phyloP scores from a whole-genome alignment of 2,329 filamentous ascomycete genomes.

The Diplodia seriata region DNA sequence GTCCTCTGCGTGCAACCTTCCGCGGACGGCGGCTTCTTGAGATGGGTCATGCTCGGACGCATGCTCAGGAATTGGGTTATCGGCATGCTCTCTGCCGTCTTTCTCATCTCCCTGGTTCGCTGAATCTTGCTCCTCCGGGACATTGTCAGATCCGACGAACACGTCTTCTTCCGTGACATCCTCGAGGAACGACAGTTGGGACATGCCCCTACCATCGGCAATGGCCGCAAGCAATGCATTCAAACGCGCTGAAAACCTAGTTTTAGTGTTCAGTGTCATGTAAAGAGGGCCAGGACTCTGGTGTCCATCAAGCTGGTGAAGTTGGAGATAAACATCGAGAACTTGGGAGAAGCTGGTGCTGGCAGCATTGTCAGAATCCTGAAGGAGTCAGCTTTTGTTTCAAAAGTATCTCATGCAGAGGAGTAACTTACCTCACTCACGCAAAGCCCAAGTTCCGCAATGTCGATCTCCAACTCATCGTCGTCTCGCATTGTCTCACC shows the following conservation, averaged over 20 bases:
- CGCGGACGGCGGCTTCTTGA: not conserved
- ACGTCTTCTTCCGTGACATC: slow-evolving; percentile 37
- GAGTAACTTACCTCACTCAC: slow-evolving; percentile 61
- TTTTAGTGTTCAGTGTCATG: slow-evolving; percentile 61
- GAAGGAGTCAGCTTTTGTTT: slow-evolving; percentile 40
- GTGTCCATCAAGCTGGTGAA: slow-evolving; percentile 66
- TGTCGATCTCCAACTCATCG: slow-evolving; percentile 63
- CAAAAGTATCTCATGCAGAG: not conserved
- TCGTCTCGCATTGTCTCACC: slow-evolving; percentile 62
- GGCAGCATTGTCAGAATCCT: slow-evolving; percentile 60
- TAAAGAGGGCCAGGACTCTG: slow-evolving; percentile 63
- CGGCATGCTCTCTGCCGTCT: not conserved
- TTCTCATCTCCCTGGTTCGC: not conserved
- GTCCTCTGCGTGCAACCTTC: not conserved
- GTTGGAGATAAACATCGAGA: slow-evolving; percentile 63
- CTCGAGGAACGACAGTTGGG: slow-evolving; percentile 51
- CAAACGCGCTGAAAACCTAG: slow-evolving; percentile 61
- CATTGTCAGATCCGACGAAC: slow-evolving; percentile 29
- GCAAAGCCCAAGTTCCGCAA: slow-evolving; percentile 63
- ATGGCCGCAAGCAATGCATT: slow-evolving; percentile 60
- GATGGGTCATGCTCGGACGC: not conserved
- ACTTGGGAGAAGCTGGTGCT: slow-evolving; percentile 59
- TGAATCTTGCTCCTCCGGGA: not conserved
- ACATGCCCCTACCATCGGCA: slow-evolving; percentile 64
- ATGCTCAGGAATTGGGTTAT: not conserved